Evolutionary conservation across 345 rosid species (phyloP).

Genomic region (Balakata baccata): DNA sequence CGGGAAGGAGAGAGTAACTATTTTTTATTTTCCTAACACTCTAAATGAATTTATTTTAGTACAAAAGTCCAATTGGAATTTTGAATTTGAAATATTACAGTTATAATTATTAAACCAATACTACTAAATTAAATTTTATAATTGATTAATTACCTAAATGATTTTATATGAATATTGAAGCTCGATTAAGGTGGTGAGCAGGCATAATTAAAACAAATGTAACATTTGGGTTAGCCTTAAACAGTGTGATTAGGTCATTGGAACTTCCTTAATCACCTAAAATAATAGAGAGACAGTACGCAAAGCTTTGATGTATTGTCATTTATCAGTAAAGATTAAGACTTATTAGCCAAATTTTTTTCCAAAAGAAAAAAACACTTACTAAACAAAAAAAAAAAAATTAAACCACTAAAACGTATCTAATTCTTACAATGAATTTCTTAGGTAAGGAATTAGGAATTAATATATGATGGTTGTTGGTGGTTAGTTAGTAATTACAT

Average conservation of each 20-base stretch:
- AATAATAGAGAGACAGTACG: constrained; percentile 2
- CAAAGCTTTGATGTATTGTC: not conserved
- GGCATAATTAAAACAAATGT: not conserved
- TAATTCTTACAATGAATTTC: not conserved
- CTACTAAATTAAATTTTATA: no score
- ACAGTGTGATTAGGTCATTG: not conserved
- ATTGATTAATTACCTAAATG: no score
- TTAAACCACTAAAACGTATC: not conserved
- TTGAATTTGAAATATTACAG: no score
- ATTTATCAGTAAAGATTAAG: not conserved
- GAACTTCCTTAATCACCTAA: constrained; percentile 8
- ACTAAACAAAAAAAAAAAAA: constrained; percentile 6
- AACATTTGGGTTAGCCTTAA: not conserved
- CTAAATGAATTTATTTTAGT: no score
- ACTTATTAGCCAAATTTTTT: not conserved
- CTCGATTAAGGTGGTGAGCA: not conserved
- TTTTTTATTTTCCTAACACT: no score
- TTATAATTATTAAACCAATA: no score
- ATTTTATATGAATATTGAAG: no score
- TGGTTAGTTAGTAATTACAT: no score
- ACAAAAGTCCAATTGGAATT: no score
- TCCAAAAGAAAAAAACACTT: not conserved
- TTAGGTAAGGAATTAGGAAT: not conserved
- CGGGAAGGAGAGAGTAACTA: no score
- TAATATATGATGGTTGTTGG: not conserved